phyloP scores from a whole-genome alignment of 108 stramenopile genomes.

The Discostella pseudostelligera region DNA sequence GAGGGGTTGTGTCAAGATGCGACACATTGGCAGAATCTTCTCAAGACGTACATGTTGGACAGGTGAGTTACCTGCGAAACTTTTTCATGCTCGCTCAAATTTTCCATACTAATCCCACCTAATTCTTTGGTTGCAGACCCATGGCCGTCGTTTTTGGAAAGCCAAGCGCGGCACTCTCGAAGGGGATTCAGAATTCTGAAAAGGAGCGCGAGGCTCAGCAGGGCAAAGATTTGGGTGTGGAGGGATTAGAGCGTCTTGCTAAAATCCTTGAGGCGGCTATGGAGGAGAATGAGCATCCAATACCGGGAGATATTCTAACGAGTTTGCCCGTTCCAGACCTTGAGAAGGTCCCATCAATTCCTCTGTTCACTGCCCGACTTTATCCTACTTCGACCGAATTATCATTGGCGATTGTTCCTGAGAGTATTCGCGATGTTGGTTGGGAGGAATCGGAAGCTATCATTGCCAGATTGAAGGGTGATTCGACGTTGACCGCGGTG shows the following conservation, averaged over 20 bases:
- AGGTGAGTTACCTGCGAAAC: background rate
- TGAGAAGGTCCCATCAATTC: conserved; percentile 42
- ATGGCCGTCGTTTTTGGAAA: conserved; percentile 50
- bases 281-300: conserved; percentile 35
- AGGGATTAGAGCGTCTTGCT: conserved; percentile 22
- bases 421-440: conserved; percentile 34
- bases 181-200: conserved; percentile 27
- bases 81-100: background rate
- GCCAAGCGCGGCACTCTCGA: conserved; percentile 36
- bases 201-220: conserved; percentile 40
- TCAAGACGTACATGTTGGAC: conserved; percentile 36
- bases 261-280: conserved; percentile 33
- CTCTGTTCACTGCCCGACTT: conserved; percentile 36
- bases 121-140: conserved; percentile 24
- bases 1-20: conserved; percentile 27
- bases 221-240: conserved; percentile 33
- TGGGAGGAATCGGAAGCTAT: conserved; percentile 12
- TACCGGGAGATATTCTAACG: conserved; percentile 42
- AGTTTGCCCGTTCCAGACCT: conserved; percentile 46
- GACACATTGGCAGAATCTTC: conserved; percentile 36
- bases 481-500: conserved; percentile 11
- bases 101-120: background rate
- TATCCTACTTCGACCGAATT: conserved; percentile 14
- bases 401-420: conserved; percentile 24
- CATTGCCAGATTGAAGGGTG: conserved; percentile 25